phyloP scores from a whole-genome alignment of 2,329 filamentous ascomycete species.

The Tolypocladium tropicale region DNA sequence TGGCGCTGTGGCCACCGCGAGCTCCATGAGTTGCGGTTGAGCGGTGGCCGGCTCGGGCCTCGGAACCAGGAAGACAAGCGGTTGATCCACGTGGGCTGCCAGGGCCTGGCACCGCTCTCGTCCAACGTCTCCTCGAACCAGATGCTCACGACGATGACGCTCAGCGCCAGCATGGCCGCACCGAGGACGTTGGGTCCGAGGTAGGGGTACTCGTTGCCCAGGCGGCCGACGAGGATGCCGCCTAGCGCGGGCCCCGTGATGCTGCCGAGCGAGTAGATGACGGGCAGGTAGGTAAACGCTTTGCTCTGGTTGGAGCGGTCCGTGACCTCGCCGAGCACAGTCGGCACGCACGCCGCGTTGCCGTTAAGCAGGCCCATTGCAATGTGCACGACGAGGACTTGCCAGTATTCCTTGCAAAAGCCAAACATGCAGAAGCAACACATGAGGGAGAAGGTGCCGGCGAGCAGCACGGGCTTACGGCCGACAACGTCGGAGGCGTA shows the following conservation, averaged over 20 bases:
- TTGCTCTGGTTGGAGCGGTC: constrained; percentile 89
- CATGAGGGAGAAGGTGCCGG: constrained; percentile 75
- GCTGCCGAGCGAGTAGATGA: constrained; percentile 90
- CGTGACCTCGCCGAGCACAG: constrained; percentile 88
- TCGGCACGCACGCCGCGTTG: constrained; percentile 89
- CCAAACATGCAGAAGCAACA: constrained; percentile 79
- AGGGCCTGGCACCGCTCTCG: constrained; percentile 14
- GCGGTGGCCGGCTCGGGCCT: constrained; percentile 6
- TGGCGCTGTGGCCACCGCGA: constrained; percentile 24
- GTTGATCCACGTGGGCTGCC: constrained; percentile 22
- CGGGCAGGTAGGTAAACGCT: constrained; percentile 88
- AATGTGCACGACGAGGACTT: constrained; percentile 75
- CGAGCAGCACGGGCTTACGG: constrained; percentile 62
- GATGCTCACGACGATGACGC: constrained; percentile 63
- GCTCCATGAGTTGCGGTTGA: constrained; percentile 24
- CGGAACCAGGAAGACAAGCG: constrained; percentile 18
- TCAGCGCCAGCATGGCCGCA: constrained; percentile 59
- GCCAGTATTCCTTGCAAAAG: constrained; percentile 72
- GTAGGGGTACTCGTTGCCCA: constrained; percentile 63
- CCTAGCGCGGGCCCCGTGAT: constrained; percentile 92
- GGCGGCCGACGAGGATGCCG: constrained; percentile 63
- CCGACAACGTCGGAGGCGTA: constrained; percentile 55
- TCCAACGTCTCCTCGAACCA: constrained; percentile 74
- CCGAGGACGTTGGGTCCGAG: constrained; percentile 74
- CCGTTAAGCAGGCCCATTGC: constrained; percentile 91